Percentiles rank a stretch among this genome's conserved stretches.
phyloP scores from a whole-genome alignment of 2,329 filamentous ascomycete species.

The Dendrostoma leiphaemia region DNA sequence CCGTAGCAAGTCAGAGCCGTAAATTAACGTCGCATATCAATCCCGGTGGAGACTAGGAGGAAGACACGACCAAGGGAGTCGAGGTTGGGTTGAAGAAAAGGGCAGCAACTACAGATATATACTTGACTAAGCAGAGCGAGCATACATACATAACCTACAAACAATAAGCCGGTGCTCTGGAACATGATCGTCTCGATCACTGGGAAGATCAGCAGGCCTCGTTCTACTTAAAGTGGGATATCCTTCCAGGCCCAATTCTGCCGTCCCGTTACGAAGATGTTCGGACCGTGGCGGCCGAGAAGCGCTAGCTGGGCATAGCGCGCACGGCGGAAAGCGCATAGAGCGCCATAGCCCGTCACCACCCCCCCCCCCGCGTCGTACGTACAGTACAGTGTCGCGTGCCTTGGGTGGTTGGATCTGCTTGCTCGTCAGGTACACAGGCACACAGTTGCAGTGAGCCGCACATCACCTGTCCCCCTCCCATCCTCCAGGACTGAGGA shows the following conservation, averaged over 20 bases:
- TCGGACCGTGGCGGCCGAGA: slow-evolving; percentile 55
- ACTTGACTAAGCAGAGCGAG: neutral
- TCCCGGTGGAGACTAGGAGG: too few species aligned
- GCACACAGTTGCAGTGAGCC: too few species aligned
- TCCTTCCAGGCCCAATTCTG: slow-evolving; percentile 34
- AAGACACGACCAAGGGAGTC: too few species aligned
- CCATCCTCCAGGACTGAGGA: neutral
- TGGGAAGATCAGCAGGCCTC: slow-evolving; percentile 2
- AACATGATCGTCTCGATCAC: too few species aligned
- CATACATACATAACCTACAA: neutral
- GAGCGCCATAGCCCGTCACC: too few species aligned
- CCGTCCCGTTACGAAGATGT: slow-evolving; percentile 27
- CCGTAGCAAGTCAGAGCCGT: too few species aligned
- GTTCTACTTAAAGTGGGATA: slow-evolving; percentile 23
- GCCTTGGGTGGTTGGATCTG: slow-evolving; percentile 1
- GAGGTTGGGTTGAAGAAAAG: too few species aligned
- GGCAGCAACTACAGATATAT: too few species aligned
- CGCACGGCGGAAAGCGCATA: neutral
- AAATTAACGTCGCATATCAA: too few species aligned
- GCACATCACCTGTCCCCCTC: neutral
- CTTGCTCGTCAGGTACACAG: neutral
- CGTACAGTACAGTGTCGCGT: neutral
- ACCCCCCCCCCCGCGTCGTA: too few species aligned
- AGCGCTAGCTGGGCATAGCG: slow-evolving; percentile 30
- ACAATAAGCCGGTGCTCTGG: too few species aligned